These are phyloP conservation scores for Antitrichia curtipendula DNA, from an alignment of 225 moss, liverwort and hornwort species.

Conservation along the genomic window DNA sequence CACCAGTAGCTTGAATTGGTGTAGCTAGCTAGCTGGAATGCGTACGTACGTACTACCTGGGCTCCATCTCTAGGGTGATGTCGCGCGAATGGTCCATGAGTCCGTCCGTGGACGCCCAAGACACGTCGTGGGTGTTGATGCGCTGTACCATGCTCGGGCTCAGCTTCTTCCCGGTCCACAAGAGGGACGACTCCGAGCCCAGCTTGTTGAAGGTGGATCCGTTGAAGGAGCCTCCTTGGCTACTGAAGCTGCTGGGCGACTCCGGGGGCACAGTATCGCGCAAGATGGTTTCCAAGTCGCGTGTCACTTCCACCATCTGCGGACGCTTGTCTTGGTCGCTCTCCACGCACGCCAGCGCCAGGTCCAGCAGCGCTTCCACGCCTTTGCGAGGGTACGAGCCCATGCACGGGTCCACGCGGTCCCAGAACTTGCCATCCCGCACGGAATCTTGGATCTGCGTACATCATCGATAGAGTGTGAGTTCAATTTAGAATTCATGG, in stretches of 20 bases:
- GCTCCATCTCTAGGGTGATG: not conserved
- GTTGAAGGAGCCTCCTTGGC: not conserved
- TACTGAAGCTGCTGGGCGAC: not conserved
- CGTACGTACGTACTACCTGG: not conserved
- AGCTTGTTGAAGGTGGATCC: not conserved
- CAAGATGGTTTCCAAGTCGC: slow-evolving; percentile 49
- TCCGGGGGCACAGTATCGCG: slow-evolving; percentile 25
- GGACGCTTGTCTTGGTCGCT: slow-evolving; percentile 38
- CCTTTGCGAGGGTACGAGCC: slow-evolving; percentile 48
- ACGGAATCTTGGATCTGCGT: slow-evolving; percentile 4
- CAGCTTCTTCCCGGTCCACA: not conserved
- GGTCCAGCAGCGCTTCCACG: slow-evolving; percentile 27
- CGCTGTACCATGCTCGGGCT: not conserved
- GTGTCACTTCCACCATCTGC: slow-evolving; percentile 54
- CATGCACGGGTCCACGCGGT: slow-evolving; percentile 50
- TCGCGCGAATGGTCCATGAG: not conserved
- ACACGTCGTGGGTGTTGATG: not conserved
- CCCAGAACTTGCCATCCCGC: slow-evolving; percentile 6
- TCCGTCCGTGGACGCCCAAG: not conserved
- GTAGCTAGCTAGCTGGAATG: not conserved
- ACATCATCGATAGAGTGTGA: not conserved
- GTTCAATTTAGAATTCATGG: not conserved
- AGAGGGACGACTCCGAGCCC: not conserved
- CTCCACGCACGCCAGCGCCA: slow-evolving; percentile 43
- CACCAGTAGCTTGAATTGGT: not conserved